These are phyloP conservation scores for Polytrichum commune DNA, from an alignment of 225 moss, liverwort and hornwort genomes.

Conservation along the genomic window DNA sequence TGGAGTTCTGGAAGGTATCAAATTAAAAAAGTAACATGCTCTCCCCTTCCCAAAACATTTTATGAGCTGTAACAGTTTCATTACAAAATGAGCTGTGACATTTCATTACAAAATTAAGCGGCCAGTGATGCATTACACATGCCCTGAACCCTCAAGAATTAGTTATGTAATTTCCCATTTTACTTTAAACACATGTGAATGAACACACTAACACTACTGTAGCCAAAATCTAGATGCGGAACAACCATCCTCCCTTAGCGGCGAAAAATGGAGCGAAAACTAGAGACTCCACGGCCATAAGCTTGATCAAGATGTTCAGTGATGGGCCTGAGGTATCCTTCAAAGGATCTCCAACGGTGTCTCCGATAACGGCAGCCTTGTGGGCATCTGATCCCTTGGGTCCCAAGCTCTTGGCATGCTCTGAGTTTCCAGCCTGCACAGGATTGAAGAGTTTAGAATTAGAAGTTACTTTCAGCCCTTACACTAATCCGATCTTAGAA, in stretches of 20 bases:
- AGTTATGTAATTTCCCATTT: slow-evolving; percentile 1
- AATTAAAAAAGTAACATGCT: no score
- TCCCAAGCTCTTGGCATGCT: slow-evolving; percentile 54
- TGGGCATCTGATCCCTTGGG: slow-evolving; percentile 68
- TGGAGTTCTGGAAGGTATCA: no score
- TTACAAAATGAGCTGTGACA: no score
- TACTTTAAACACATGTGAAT: background rate
- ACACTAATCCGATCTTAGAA: no score
- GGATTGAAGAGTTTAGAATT: background rate
- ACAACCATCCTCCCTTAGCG: slow-evolving; percentile 59
- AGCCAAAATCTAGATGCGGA: slow-evolving; percentile 22
- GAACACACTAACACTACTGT: background rate
- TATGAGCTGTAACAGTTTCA: no score
- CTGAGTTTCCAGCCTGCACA: slow-evolving; percentile 48
- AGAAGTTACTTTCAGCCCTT: background rate
- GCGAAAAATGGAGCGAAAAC: slow-evolving; percentile 68
- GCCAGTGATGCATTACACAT: slow-evolving; percentile 1
- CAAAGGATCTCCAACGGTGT: slow-evolving; percentile 69
- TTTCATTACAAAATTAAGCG: slow-evolving; percentile 4
- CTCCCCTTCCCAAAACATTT: no score
- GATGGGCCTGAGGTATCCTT: slow-evolving; percentile 71
- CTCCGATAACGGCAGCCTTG: slow-evolving; percentile 69
- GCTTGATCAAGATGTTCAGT: slow-evolving; percentile 66
- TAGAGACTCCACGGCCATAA: slow-evolving; percentile 65
- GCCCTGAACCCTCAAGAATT: slow-evolving; percentile 5